Evolutionary conservation across 148 eudicot genomes (phyloP).

Genomic region (Rhododendron mucronatum): DNA sequence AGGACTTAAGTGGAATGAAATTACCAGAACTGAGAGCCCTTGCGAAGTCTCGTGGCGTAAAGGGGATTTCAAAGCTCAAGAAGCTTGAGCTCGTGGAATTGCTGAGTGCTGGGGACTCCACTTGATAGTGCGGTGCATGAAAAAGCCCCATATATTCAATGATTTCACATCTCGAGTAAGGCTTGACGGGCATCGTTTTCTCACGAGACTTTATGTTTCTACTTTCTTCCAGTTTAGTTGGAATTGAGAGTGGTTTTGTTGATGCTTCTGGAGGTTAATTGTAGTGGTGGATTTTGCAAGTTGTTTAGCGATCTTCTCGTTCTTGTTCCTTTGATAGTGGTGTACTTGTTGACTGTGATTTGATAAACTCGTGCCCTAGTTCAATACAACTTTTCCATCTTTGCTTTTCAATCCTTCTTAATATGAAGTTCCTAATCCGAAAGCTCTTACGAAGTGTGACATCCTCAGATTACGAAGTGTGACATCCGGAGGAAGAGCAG

Average conservation of each 20-base stretch:
- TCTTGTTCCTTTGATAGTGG: background rate
- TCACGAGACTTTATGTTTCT: background rate
- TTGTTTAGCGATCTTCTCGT: background rate
- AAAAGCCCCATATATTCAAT: background rate
- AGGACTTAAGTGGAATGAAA: constrained; percentile 64
- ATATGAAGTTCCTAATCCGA: background rate
- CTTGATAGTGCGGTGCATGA: constrained; percentile 8
- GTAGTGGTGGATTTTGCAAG: constrained; percentile 3
- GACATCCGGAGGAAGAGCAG: background rate
- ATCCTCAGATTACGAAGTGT: background rate
- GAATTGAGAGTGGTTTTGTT: background rate
- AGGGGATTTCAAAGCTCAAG: constrained; percentile 82
- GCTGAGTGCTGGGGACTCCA: constrained; percentile 39
- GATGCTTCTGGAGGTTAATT: background rate
- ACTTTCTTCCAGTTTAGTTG: background rate
- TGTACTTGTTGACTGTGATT: background rate
- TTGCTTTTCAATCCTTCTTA: background rate
- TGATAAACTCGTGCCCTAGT: background rate
- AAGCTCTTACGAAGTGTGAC: background rate
- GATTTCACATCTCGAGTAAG: background rate
- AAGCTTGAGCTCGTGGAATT: constrained; percentile 67
- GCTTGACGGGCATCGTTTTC: background rate
- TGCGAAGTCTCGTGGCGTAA: constrained; percentile 84
- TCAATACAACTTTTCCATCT: background rate
- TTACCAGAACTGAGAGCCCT: constrained; percentile 63